These are phyloP conservation scores for Eucalyptus regnans DNA, from an alignment of 345 rosid species.

Conservation along the genomic window DNA sequence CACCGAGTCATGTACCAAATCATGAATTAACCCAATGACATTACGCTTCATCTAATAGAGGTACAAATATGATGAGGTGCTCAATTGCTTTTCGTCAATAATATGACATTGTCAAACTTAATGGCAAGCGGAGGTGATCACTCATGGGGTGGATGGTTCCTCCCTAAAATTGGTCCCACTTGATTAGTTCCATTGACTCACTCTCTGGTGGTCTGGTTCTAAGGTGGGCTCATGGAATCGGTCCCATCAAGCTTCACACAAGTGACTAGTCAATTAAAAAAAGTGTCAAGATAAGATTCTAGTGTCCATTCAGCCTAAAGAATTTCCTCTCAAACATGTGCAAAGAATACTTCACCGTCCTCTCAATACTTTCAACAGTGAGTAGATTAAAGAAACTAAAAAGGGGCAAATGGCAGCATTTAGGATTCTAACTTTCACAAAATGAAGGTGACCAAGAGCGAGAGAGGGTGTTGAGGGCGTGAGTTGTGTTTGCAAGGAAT, in stretches of 20 bases:
- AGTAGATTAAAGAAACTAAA: no score
- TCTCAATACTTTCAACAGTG: no score
- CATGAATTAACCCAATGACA: background rate
- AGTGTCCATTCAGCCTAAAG: accelerated
- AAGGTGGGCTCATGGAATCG: no score
- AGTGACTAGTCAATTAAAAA: no score
- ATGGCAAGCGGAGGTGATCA: background rate
- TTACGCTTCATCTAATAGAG: background rate
- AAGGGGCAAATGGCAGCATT: no score
- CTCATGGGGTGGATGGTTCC: accelerated
- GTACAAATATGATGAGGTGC: background rate
- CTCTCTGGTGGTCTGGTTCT: accelerated
- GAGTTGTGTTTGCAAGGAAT: no score
- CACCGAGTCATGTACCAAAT: background rate
- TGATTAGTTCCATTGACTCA: no score
- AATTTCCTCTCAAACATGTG: no score
- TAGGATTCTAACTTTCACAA: no score
- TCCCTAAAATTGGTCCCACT: no score
- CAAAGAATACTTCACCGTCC: accelerated
- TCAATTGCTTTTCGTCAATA: background rate
- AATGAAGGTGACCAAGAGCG: no score
- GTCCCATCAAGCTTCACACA: accelerated
- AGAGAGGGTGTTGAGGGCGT: accelerated
- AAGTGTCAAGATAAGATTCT: no score
- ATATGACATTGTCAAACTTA: background rate